A percentile compares a stretch with the other conserved stretches of the same genome.
These are phyloP conservation scores for Chrysoporthe deuterocubensis DNA, from an alignment of 2,329 filamentous ascomycete genomes.

Conservation along the genomic window DNA sequence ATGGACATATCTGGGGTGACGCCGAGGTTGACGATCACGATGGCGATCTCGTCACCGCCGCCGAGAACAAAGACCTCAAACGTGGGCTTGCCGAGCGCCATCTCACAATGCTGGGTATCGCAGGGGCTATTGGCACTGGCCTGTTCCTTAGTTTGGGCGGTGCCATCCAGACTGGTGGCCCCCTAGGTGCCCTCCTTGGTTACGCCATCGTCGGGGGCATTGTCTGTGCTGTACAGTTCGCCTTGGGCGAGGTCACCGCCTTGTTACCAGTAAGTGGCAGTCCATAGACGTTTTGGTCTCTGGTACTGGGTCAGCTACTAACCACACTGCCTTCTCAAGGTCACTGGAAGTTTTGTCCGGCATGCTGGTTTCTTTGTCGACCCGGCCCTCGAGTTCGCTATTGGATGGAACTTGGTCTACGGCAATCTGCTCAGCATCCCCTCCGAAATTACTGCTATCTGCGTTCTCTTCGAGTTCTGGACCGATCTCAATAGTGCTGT, in stretches of 20 bases:
- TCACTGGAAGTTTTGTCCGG: conserved; percentile 66
- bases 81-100: conserved; percentile 58
- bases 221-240: conserved; percentile 61
- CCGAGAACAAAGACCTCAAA: conserved; percentile 54
- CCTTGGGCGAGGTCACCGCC: conserved; percentile 64
- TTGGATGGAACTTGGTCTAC: conserved; percentile 60
- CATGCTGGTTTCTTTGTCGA: conserved; percentile 65
- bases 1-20: neutral
- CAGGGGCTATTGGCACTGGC: conserved; percentile 64
- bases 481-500: conserved; percentile 58
- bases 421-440: conserved; percentile 59
- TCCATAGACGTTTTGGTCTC: neutral
- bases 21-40: conserved; percentile 33
- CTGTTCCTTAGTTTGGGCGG: conserved; percentile 63
- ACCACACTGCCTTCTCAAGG: conserved; percentile 7
- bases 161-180: conserved; percentile 56
- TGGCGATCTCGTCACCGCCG: conserved; percentile 50
- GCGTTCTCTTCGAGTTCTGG: conserved; percentile 68
- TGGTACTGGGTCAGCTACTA: neutral
- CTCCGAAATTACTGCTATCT: conserved; percentile 65
- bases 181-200: conserved; percentile 52
- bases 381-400: conserved; percentile 60
- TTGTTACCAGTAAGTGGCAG: conserved; percentile 52
- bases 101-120: conserved; percentile 66
- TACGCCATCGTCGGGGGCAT: conserved; percentile 62